phyloP scores from a whole-genome alignment of 345 rosid species.

The Laguncularia racemosa region DNA sequence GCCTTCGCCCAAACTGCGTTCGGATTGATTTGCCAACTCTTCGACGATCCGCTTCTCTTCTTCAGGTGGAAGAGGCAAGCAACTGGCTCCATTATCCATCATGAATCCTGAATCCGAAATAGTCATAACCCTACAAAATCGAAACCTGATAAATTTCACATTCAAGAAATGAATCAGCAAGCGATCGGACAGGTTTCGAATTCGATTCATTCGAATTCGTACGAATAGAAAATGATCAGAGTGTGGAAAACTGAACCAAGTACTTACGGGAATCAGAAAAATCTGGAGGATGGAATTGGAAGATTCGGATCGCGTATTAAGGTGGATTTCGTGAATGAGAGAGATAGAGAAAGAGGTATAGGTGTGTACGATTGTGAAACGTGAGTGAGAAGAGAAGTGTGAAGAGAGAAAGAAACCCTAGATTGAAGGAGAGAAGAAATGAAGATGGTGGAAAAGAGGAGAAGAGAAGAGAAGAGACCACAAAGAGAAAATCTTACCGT shows the following conservation, averaged over 20 bases:
- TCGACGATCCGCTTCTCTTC: slow-evolving; percentile 62
- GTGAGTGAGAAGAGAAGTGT: no score
- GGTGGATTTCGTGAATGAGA: no score
- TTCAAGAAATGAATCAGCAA: not conserved
- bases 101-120: slow-evolving; percentile 40
- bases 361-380: no score
- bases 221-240: no score
- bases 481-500: not conserved
- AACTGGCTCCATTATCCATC: slow-evolving; percentile 53
- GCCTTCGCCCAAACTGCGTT: slow-evolving; percentile 54
- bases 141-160: slow-evolving; percentile 11
- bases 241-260: no score
- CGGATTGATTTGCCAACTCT: slow-evolving; percentile 49
- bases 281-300: no score
- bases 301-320: no score
- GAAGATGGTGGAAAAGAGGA: not conserved
- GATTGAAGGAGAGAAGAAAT: no score
- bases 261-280: no score
- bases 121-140: slow-evolving; percentile 31
- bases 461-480: not conserved
- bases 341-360: no score
- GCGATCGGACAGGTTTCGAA: not conserved
- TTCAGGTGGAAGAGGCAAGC: slow-evolving; percentile 48
- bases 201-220: not conserved
- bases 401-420: no score